A percentile compares a stretch with the other conserved stretches of the same genome.
Evolutionary conservation across 306 rosid genomes (phyloP).

Genomic region (Lathyrus oleraceus): DNA sequence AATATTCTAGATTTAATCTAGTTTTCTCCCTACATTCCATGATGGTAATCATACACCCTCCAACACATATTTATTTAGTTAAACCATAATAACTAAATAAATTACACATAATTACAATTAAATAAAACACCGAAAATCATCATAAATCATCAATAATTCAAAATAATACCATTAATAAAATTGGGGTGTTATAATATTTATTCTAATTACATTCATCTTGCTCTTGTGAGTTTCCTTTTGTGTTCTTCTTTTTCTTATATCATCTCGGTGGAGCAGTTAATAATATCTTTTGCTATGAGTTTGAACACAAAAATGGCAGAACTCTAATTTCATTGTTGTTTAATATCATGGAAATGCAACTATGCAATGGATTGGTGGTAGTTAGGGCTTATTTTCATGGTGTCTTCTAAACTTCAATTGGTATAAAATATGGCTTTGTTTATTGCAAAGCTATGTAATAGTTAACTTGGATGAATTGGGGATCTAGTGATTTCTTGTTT

Average conservation of each 20-base stretch:
- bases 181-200: constrained; percentile 79
- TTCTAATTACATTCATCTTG: constrained; percentile 83
- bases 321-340: constrained; percentile 13
- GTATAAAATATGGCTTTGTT: constrained; percentile 23
- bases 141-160: too few relatives aligned
- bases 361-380: neutral
- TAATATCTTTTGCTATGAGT: neutral
- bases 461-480: constrained; percentile 26
- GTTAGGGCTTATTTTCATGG: constrained; percentile 14
- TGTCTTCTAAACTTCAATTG: constrained; percentile 20
- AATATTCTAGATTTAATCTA: too few relatives aligned
- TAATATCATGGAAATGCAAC: constrained; percentile 24
- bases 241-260: neutral
- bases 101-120: too few relatives aligned
- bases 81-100: too few relatives aligned
- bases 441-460: neutral
- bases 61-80: too few relatives aligned
- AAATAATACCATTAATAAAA: too few relatives aligned
- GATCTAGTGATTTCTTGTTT: too few relatives aligned
- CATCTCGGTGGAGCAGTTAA: neutral
- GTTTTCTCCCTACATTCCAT: too few relatives aligned
- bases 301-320: constrained; percentile 79
- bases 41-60: too few relatives aligned
- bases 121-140: too few relatives aligned
- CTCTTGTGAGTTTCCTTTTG: constrained; percentile 82